Evolutionary conservation across 257 asterid species (phyloP).

Genomic region (Mitragyna speciosa): DNA sequence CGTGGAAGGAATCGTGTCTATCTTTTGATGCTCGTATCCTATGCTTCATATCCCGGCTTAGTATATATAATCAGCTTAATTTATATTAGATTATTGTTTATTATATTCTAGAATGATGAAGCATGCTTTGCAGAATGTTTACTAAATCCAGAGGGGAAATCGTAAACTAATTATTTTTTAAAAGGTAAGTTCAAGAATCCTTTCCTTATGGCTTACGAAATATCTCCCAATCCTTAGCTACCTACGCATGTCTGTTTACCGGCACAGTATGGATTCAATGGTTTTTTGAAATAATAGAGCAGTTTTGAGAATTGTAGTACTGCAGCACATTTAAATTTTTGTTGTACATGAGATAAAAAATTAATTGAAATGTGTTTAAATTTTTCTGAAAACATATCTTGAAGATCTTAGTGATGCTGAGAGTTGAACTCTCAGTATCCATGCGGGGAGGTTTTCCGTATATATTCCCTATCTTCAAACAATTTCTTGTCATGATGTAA

Average conservation of each 20-base stretch:
- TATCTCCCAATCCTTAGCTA: not conserved
- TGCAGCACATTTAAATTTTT: too few relatives aligned
- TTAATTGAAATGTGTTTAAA: too few relatives aligned
- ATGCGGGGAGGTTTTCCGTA: too few relatives aligned
- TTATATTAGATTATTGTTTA: not conserved
- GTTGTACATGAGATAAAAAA: too few relatives aligned
- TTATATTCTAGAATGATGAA: not conserved
- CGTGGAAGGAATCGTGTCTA: conserved; percentile 7
- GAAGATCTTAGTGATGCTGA: too few relatives aligned
- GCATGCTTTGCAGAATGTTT: not conserved
- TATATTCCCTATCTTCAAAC: too few relatives aligned
- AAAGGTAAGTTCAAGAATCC: not conserved
- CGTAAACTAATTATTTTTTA: not conserved
- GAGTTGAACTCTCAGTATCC: too few relatives aligned
- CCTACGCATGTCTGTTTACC: not conserved
- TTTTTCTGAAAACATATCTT: too few relatives aligned
- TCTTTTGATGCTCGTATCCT: not conserved
- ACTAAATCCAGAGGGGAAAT: not conserved
- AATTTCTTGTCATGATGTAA: too few relatives aligned
- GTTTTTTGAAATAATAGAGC: too few relatives aligned
- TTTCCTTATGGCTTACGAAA: not conserved
- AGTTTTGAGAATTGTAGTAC: too few relatives aligned
- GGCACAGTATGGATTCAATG: not conserved
- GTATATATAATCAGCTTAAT: not conserved
- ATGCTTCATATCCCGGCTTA: not conserved